Percentiles rank a stretch among this genome's conserved stretches.
Conservation (phyloP, 768 basidiomycete genomes). For the Termitomyces heimii region DNA sequence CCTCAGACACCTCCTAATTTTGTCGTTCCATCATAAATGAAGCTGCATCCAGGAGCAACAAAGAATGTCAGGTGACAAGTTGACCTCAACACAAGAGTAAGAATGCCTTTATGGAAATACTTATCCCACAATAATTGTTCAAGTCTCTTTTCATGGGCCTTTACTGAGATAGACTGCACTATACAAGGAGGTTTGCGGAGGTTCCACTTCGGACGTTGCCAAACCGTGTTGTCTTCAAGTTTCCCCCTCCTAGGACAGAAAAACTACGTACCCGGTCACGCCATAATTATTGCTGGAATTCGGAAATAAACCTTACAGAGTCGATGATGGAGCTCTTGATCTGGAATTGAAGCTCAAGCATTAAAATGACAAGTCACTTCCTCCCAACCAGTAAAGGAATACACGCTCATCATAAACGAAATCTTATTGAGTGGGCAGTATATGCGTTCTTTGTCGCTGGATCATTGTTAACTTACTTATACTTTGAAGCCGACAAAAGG, state of each 20-base stretch:
- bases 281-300: not conserved
- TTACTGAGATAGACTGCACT: not conserved
- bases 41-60: conserved; percentile 11
- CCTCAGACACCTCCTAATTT: conserved; percentile 11
- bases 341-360: not conserved
- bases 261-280: not conserved
- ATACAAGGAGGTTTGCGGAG: not conserved
- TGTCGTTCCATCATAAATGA: not conserved
- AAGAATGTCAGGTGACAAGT: conserved; percentile 19
- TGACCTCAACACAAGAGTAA: conserved; percentile 13
- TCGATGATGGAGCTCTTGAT: not conserved
- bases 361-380: not conserved
- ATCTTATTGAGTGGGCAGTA: conserved; percentile 10
- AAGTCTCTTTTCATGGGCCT: not conserved
- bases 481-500: not conserved
- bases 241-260: not conserved
- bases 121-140: not conserved
- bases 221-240: not conserved
- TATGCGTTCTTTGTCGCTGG: not conserved
- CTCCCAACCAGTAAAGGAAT: not conserved
- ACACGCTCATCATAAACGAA: conserved; percentile 15
- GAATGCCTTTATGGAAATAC: too few relatives aligned
- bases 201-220: not conserved
- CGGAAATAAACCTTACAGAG: not conserved
- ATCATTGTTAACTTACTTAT: not conserved